Percentiles rank a stretch among this genome's conserved stretches.
These are phyloP conservation scores for Acer campestre DNA, from an alignment of 345 rosid genomes.

Conservation along the genomic window DNA sequence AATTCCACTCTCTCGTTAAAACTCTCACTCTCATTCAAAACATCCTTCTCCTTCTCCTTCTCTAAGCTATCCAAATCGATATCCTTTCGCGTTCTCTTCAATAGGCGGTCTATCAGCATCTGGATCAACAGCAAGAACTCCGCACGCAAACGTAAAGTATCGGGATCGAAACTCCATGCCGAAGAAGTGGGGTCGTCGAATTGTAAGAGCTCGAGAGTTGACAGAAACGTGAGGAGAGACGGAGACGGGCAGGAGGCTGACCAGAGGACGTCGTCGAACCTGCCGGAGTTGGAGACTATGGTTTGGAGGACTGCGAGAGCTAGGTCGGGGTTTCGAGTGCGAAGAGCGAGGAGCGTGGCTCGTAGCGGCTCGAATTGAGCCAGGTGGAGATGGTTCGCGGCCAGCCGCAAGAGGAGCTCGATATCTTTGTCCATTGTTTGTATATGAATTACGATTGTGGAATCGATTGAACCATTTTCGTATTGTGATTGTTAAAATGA, in stretches of 20 bases:
- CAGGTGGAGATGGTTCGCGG: conserved; percentile 85
- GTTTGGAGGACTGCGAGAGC: conserved; percentile 72
- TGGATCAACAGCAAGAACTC: conserved; percentile 78
- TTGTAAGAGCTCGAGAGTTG: conserved; percentile 72
- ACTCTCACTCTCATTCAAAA: conserved; percentile 25
- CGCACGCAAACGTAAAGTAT: conserved; percentile 62
- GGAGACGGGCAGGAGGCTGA: conserved; percentile 79
- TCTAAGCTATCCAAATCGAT: conserved; percentile 39
- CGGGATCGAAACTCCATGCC: conserved; percentile 75
- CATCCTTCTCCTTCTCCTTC: conserved; percentile 34
- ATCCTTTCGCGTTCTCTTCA: conserved; percentile 33
- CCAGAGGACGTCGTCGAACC: conserved; percentile 72
- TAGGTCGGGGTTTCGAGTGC: conserved; percentile 65
- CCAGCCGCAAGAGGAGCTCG: conserved; percentile 77
- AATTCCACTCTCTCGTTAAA: conserved; percentile 28
- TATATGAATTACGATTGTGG: background rate
- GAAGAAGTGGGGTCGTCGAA: conserved; percentile 49
- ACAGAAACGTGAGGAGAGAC: conserved; percentile 67
- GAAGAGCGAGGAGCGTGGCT: conserved; percentile 76
- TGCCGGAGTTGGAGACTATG: conserved; percentile 72
- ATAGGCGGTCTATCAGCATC: conserved; percentile 54
- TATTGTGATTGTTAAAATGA: background rate
- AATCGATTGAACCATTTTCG: conserved; percentile 1
- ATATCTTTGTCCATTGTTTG: conserved; percentile 75
- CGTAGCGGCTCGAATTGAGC: conserved; percentile 94